Evolutionary conservation across 129 eudicot species (phyloP).

Genomic region (Centella asiatica): DNA sequence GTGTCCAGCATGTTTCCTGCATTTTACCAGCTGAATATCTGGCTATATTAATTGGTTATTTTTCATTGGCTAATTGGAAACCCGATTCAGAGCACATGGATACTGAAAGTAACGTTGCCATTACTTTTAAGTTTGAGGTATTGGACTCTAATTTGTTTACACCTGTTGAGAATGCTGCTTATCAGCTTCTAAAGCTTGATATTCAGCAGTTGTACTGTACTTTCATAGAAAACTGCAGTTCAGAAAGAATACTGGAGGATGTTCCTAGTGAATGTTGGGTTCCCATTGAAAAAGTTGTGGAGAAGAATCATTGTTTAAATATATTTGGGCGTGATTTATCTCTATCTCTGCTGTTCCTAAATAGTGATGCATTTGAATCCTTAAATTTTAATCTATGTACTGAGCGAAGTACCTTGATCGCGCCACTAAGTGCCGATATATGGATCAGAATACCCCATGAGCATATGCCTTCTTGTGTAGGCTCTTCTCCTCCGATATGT

Average conservation of each 20-base stretch:
- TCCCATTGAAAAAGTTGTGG: constrained; percentile 32
- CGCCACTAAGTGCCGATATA: constrained; percentile 52
- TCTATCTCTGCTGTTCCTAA: constrained; percentile 37
- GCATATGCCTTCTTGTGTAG: constrained; percentile 11
- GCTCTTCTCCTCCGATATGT: constrained; percentile 35
- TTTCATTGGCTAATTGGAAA: constrained; percentile 74
- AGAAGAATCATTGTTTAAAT: constrained; percentile 47
- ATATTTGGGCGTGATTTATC: constrained; percentile 60
- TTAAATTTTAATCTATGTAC: constrained; percentile 18
- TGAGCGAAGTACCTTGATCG: constrained; percentile 31
- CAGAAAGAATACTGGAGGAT: constrained; percentile 25
- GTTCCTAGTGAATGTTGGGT: constrained; percentile 58
- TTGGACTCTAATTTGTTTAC: constrained; percentile 54
- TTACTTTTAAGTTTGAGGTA: constrained; percentile 58
- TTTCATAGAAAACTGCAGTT: constrained; percentile 28
- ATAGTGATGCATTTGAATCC: constrained; percentile 31
- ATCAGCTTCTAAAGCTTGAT: constrained; percentile 54
- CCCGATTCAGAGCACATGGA: constrained; percentile 16
- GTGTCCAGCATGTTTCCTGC: constrained; percentile 78
- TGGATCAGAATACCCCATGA: constrained; percentile 70
- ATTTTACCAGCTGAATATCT: constrained; percentile 70
- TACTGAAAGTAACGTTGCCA: constrained; percentile 9
- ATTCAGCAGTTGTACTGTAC: constrained; percentile 45
- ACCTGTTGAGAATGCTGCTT: constrained; percentile 39
- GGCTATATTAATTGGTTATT: constrained; percentile 77